phyloP scores from a whole-genome alignment of 257 asterid genomes.

The Cynanchum wilfordii region DNA sequence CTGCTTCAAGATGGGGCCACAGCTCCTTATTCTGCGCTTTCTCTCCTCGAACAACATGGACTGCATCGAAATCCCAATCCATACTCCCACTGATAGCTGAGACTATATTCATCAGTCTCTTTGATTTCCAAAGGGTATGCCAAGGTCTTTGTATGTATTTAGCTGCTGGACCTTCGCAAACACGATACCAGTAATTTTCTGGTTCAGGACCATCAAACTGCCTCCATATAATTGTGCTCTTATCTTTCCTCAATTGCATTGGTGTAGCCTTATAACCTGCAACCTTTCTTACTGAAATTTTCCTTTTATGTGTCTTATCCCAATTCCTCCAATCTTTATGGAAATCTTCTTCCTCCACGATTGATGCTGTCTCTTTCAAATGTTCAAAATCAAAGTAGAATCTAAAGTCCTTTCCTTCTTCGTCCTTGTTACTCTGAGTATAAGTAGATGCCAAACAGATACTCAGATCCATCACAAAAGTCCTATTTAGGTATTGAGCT shows the following conservation, averaged over 20 bases:
- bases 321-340: conserved; percentile 73
- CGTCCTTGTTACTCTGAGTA: conserved; percentile 60
- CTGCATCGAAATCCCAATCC: conserved; percentile 99
- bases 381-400: conserved; percentile 94
- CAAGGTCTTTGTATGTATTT: conserved; percentile 82
- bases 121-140: conserved; percentile 84
- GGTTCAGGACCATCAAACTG: conserved; percentile 79
- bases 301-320: conserved; percentile 60
- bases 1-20: conserved; percentile 85
- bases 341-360: conserved; percentile 79
- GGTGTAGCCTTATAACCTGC: conserved; percentile 64
- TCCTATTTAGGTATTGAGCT: conserved; percentile 80
- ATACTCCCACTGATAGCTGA: conserved; percentile 87
- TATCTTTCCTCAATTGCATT: conserved; percentile 62
- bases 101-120: conserved; percentile 85
- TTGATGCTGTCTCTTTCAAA: conserved; percentile 64
- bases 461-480: conserved; percentile 90
- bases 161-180: conserved; percentile 84
- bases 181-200: conserved; percentile 91
- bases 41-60: conserved; percentile 82
- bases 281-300: conserved; percentile 59
- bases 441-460: conserved; percentile 72
- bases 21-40: conserved; percentile 66
- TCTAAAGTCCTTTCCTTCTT: conserved; percentile 86
- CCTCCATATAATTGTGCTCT: conserved; percentile 70